Evolutionary conservation across 2,329 filamentous ascomycete species (phyloP), one percentile per base, ranked within the genome.

Genomic region (Paecilomyces dactylethromorphus): DNA sequence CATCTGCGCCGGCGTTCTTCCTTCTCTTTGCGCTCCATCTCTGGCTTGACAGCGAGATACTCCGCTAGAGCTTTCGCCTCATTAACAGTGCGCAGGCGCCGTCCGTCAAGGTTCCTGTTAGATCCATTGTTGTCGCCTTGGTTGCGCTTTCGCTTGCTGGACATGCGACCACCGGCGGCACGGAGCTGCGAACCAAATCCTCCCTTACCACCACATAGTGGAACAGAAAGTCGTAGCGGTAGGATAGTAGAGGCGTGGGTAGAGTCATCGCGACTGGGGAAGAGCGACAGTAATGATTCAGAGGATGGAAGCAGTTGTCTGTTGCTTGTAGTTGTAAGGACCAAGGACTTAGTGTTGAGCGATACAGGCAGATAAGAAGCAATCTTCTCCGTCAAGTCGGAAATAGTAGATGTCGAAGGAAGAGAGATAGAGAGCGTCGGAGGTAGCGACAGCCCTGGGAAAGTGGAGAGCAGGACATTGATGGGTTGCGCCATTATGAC

Each of bases 81-180:
- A 39, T 90, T 93, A 29, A 97, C 91, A 1, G 94, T 97, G 55
- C 95, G 87, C 58, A 99, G 75, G 58, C 94, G 85, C 22, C 94
- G 87, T 0, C 94, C 94, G 68, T 97, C 94, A 1, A 99, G 82
- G 65, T 97, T 99, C 63, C 94, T 87, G 70, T 91, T 96, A 2
- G 92, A 97, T 24, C 87, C 92, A 69, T 95, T 93, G 62, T 91
- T 87, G 39, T 96, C 91, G 56, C 86, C 87, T 66, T 90, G 86
- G 58, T 88, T 88, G 69, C 88, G 88, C 81, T 93, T 94, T 79
- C 95, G 95, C 66, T 87, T 86, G n/a, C 90, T 93, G 2, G 92
- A 96, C 94, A 99, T 99, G 78, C 95, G 93, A 49, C 95, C 94
- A 71, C 95, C 94, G 2, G 94, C 94, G 0, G 95, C 94, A 70